Percentiles rank a stretch among this genome's conserved stretches.
phyloP scores from a whole-genome alignment of 306 rosid species.

The Pyrus betulifolia region DNA sequence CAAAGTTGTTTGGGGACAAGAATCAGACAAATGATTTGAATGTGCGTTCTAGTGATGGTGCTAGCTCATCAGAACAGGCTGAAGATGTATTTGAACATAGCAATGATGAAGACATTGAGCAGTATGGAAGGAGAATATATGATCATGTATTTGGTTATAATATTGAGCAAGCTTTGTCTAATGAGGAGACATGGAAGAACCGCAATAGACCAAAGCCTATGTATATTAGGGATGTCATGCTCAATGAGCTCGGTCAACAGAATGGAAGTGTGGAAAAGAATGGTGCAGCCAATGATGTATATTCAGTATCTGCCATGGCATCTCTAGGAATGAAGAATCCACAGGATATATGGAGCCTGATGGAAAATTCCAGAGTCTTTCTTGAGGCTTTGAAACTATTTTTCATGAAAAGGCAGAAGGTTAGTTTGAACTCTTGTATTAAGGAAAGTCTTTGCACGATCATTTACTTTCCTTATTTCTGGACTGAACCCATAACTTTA shows the following conservation, averaged over 20 bases:
- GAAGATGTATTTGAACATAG: constrained; percentile 76
- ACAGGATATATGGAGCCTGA: constrained; percentile 91
- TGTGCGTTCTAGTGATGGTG: constrained; percentile 72
- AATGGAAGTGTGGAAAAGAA: constrained; percentile 61
- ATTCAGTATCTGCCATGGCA: constrained; percentile 73
- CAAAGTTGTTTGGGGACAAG: constrained; percentile 90
- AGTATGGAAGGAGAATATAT: constrained; percentile 82
- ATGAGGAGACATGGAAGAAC: constrained; percentile 95
- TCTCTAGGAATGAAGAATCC: constrained; percentile 95
- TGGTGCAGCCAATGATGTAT: constrained; percentile 32
- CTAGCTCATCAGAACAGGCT: constrained; percentile 69
- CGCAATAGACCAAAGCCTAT: constrained; percentile 85
- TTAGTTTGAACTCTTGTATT: constrained; percentile 23
- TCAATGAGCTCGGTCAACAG: constrained; percentile 47
- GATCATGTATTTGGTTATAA: constrained; percentile 98
- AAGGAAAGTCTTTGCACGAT: constrained; percentile 9
- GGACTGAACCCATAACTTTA: background rate
- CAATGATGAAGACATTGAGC: constrained; percentile 71
- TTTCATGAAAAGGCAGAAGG: constrained; percentile 77
- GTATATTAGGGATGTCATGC: constrained; percentile 59
- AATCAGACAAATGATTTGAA: constrained; percentile 89
- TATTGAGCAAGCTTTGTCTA: constrained; percentile 80
- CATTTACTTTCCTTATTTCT: background rate
- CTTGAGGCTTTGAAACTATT: constrained; percentile 71
- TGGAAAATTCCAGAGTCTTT: constrained; percentile 74